Base-by-base conservation (phyloP, 2,329 filamentous ascomycete genomes). In the Curvularia eragrostidis region DNA sequence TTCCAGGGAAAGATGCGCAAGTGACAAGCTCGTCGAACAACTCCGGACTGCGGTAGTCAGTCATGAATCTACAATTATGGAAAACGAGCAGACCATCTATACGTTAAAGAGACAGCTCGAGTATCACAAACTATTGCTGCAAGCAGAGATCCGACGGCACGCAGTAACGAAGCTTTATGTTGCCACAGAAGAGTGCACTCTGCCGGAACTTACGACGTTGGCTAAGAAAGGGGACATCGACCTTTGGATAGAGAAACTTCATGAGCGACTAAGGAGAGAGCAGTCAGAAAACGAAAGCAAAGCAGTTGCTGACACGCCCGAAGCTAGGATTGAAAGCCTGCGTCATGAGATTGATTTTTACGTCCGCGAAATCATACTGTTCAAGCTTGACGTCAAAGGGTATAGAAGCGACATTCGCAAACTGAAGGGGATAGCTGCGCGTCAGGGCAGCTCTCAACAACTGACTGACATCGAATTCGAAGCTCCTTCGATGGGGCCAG, bases 321-420 rank as follows among this genome's bases (percentile, higher is more conserved):
- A 74, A 19, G 62, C 61, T 3, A 62, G 56, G 8, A 51, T 74
- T 3, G 59, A 67, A 36, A 67, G 69, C 30, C 61, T 82, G 48
- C 75, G 75, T 46, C 70, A 71, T 49, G 77, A 79, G 52, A 74
- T 80, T 12, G 73, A 77, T 26, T 76, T 78, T 58, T 79, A 81
- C 52, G 71, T 82, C 32, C 67, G 77, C n/a, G 80, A 83, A 47
- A 81, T 81, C 52, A 77, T 82, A 23, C 74, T 80, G 48, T 82
- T 81, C 70, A 82, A 82, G 63, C 74, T 82, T 28, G 81, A 83
- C 51, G 74, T 81, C 51, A 77, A 75, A 50, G 78, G 78, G 15
- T 83, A 81, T 68, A 80, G 78, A 61, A 72, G 69, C 21, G 74
- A 77, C 34, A 74, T 76, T 53, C 75, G 71, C 54, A 75, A 74